Conservation (phyloP, 176 grass and related monocot genomes). For the Eremochloa ophiuroides region DNA sequence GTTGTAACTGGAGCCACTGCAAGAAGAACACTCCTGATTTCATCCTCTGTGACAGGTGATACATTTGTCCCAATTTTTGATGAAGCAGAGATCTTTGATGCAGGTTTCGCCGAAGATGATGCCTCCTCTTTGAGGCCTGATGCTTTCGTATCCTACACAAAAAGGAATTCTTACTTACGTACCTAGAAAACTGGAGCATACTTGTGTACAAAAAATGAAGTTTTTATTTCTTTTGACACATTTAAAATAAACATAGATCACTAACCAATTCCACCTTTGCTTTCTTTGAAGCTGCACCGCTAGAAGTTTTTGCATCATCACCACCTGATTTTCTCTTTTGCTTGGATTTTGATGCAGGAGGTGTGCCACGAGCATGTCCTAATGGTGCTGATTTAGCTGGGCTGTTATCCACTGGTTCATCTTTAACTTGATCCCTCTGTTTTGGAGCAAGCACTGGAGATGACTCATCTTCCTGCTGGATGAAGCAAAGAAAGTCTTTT, state of each 20-base stretch:
- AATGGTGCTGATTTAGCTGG: conserved; percentile 53
- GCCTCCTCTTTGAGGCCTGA: conserved; percentile 53
- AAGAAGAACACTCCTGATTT: conserved; percentile 87
- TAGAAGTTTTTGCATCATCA: conserved; percentile 66
- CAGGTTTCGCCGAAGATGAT: conserved; percentile 45
- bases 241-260: conserved; percentile 10
- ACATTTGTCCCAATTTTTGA: conserved; percentile 31
- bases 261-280: conserved; percentile 76
- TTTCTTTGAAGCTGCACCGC: conserved; percentile 66
- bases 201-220: background rate
- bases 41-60: conserved; percentile 85
- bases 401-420: conserved; percentile 72
- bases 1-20: conserved; percentile 73
- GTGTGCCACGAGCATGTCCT: conserved; percentile 50
- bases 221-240: background rate
- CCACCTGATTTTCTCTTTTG: conserved; percentile 75
- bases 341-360: conserved; percentile 76
- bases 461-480: conserved; percentile 73
- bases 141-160: conserved; percentile 47
- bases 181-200: background rate
- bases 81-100: conserved; percentile 41
- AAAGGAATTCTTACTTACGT: conserved; percentile 5
- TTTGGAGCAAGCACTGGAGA: conserved; percentile 85
- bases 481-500: background rate
- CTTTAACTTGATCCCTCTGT: conserved; percentile 73